Percentiles rank a stretch among this genome's conserved stretches.
phyloP scores from a whole-genome alignment of 2,329 filamentous ascomycete genomes.

The Alternaria postmessia region DNA sequence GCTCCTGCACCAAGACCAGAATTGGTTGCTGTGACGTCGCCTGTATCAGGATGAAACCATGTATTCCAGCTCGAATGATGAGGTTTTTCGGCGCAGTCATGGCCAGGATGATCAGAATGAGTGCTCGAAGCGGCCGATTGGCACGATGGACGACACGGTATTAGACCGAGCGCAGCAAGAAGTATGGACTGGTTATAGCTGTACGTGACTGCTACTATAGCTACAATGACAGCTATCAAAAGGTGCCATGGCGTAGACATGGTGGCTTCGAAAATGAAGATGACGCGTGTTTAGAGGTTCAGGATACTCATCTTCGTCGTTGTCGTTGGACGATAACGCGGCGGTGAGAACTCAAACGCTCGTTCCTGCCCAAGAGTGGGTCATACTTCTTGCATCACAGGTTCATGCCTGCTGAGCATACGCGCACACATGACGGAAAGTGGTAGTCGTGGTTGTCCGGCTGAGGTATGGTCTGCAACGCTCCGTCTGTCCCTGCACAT shows the following conservation, averaged over 20 bases:
- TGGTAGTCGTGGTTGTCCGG: background rate
- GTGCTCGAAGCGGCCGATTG: background rate
- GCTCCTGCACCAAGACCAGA: conserved; percentile 35
- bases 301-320: conserved; percentile 6
- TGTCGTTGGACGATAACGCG: conserved; percentile 8
- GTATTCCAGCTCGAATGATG: conserved; percentile 45
- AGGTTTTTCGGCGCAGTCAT: conserved; percentile 39
- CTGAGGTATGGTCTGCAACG: background rate
- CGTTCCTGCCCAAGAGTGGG: conserved; percentile 12
- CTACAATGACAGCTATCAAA: conserved; percentile 5
- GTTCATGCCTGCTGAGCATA: background rate
- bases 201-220: conserved; percentile 10
- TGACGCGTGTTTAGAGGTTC: background rate
- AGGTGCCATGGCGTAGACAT: conserved; percentile 8
- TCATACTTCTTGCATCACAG: background rate
- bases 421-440: conserved; percentile 23
- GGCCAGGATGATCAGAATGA: conserved; percentile 33
- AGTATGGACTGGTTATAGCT: background rate
- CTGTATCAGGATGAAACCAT: conserved; percentile 46
- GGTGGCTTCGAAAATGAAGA: background rate
- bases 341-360: conserved; percentile 11
- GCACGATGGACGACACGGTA: conserved; percentile 12
- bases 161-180: background rate
- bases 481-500: conserved; percentile 20
- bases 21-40: conserved; percentile 9